phyloP scores from a whole-genome alignment of 192 early-diverging fungal genomes.

The Linnemannia schmuckeri region DNA sequence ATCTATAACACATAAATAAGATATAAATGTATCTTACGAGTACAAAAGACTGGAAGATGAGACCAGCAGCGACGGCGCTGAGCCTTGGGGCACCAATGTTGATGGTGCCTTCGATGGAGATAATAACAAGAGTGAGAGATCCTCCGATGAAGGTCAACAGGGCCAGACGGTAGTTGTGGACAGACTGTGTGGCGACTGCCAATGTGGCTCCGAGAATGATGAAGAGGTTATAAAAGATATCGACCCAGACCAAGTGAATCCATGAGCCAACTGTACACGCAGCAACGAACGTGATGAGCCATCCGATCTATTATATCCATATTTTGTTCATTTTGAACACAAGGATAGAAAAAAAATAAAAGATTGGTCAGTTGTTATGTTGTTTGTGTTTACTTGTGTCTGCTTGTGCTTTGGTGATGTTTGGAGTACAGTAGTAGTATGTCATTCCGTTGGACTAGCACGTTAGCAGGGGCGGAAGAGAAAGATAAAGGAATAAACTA shows the following conservation, averaged over 20 bases:
- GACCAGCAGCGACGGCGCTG: conserved; percentile 48
- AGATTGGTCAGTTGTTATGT: not conserved
- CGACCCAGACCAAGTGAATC: conserved; percentile 52
- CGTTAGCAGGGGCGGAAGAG: not conserved
- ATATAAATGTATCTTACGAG: conserved; percentile 27
- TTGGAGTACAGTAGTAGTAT: not conserved
- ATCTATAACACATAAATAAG: conserved; percentile 5
- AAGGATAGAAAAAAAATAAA: not conserved
- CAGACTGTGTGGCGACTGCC: conserved; percentile 38
- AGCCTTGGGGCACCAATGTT: not conserved
- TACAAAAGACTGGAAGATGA: conserved; percentile 55
- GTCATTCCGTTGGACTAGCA: not conserved
- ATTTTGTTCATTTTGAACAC: not conserved
- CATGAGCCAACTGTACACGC: conserved; percentile 28
- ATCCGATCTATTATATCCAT: conserved; percentile 53
- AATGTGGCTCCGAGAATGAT: conserved; percentile 43
- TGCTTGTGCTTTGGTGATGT: not conserved
- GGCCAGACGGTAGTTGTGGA: conserved; percentile 51
- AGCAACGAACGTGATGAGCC: conserved; percentile 61
- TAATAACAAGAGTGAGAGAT: conserved; percentile 15
- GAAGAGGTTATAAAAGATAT: conserved; percentile 60
- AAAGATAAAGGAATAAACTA: not conserved
- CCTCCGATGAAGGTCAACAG: conserved; percentile 51
- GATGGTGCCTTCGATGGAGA: conserved; percentile 13
- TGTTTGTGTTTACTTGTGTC: not conserved